phyloP scores from a whole-genome alignment of 768 basidiomycete species.

The Cystofilobasidium ferigula region DNA sequence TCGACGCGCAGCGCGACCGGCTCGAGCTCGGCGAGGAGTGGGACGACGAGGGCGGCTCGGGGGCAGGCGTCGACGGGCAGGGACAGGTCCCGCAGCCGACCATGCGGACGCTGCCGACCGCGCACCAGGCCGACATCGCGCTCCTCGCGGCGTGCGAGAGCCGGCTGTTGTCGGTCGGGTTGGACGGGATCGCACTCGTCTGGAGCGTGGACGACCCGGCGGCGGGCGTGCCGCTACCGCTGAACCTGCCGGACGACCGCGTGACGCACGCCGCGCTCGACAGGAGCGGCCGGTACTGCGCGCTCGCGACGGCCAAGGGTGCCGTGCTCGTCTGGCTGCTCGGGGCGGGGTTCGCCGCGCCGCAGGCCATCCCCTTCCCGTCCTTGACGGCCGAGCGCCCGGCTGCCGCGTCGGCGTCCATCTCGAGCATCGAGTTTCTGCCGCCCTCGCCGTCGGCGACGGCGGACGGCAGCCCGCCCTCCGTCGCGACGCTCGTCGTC shows the following conservation, averaged over 20 bases:
- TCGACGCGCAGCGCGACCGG: slow-evolving; percentile 63
- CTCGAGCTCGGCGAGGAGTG: slow-evolving; percentile 47
- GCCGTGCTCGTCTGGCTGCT: slow-evolving; percentile 18
- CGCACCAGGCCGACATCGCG: slow-evolving; percentile 71
- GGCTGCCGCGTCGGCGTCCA: neutral
- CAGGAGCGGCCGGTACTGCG: slow-evolving; percentile 10
- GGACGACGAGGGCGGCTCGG: slow-evolving; percentile 19
- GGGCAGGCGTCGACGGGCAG: slow-evolving; percentile 33
- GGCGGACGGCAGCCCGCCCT: neutral
- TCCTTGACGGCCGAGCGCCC: neutral
- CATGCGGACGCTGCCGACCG: slow-evolving; percentile 50
- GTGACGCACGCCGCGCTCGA: slow-evolving; percentile 39
- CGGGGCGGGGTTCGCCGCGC: neutral
- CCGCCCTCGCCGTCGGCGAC: neutral
- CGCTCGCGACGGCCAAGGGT: slow-evolving; percentile 7
- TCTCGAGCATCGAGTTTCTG: slow-evolving; percentile 6
- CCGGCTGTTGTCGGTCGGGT: slow-evolving; percentile 62
- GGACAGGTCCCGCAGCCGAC: slow-evolving; percentile 27
- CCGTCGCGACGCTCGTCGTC: slow-evolving; percentile 8
- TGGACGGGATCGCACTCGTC: slow-evolving; percentile 64
- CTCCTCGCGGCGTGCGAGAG: slow-evolving; percentile 60
- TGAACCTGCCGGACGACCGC: slow-evolving; percentile 46
- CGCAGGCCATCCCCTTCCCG: neutral
- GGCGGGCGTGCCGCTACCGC: slow-evolving; percentile 45
- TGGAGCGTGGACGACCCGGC: slow-evolving; percentile 48